Evolutionary conservation across 2,329 filamentous ascomycete species (phyloP).

Genomic region (Colletotrichum filicis): DNA sequence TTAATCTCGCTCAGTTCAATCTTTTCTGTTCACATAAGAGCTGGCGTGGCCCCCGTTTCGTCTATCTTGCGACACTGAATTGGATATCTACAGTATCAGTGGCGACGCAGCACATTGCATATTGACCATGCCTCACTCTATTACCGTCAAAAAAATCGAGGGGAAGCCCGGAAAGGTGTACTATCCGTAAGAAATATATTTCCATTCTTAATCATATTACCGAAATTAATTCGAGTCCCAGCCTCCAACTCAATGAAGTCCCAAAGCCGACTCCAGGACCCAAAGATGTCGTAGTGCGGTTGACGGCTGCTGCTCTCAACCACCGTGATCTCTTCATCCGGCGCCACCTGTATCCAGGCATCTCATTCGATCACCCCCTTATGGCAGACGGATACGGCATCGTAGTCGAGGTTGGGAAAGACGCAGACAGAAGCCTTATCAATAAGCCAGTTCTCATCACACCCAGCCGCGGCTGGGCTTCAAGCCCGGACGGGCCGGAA

Average conservation of each 20-base stretch:
- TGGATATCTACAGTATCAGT: background rate
- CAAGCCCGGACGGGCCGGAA: constrained; percentile 79
- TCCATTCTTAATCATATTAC: too few relatives aligned
- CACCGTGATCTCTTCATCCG: constrained; percentile 96
- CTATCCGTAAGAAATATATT: constrained; percentile 69
- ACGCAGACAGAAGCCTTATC: constrained; percentile 53
- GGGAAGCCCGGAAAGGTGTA: constrained; percentile 91
- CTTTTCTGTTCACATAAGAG: background rate
- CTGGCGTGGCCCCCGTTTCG: background rate
- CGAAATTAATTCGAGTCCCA: constrained; percentile 41
- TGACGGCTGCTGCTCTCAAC: constrained; percentile 87
- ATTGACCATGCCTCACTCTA: constrained; percentile 61
- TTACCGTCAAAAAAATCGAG: constrained; percentile 76
- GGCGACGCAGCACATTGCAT: background rate
- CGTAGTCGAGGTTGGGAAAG: constrained; percentile 73
- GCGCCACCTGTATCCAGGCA: constrained; percentile 88
- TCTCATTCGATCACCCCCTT: constrained; percentile 81
- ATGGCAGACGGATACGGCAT: constrained; percentile 85
- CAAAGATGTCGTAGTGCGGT: constrained; percentile 77
- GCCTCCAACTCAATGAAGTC: constrained; percentile 69
- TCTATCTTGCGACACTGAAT: background rate
- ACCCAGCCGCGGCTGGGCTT: constrained; percentile 82
- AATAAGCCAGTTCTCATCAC: constrained; percentile 81
- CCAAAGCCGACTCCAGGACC: constrained; percentile 72
- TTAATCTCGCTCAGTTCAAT: background rate